phyloP scores from a whole-genome alignment of 2,329 filamentous ascomycete genomes.

The Aspergillus thermomutatus region DNA sequence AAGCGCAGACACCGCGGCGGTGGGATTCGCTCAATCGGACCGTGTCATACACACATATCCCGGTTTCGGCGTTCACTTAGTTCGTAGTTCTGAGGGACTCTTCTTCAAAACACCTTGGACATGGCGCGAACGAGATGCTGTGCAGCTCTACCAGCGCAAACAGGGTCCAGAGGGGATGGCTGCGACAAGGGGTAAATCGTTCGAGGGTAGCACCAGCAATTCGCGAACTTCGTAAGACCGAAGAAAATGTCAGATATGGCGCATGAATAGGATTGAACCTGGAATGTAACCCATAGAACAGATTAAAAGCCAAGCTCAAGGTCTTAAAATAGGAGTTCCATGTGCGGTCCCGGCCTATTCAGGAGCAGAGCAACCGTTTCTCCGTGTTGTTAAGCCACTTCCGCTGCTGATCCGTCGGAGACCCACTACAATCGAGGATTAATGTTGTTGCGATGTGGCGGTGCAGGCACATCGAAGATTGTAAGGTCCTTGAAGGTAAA shows the following conservation, averaged over 20 bases:
- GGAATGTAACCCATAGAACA: background rate
- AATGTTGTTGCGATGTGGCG: constrained; percentile 33
- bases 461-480: constrained; percentile 12
- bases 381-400: constrained; percentile 25
- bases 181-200: constrained; percentile 2
- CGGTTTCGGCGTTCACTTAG: constrained; percentile 1
- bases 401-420: constrained; percentile 28
- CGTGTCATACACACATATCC: constrained; percentile 32
- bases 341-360: constrained; percentile 2
- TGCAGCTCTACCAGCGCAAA: constrained; percentile 1
- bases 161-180: background rate
- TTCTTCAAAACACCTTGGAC: constrained; percentile 23
- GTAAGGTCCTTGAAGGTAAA: too few relatives aligned
- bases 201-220: background rate
- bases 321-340: background rate
- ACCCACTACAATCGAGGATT: constrained; percentile 20
- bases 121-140: constrained; percentile 13
- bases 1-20: constrained; percentile 21
- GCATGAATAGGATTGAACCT: background rate
- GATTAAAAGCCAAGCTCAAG: background rate
- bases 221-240: background rate
- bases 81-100: background rate
- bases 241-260: background rate
- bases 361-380: constrained; percentile 12
- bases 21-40: constrained; percentile 19